Evolutionary conservation across 1,139 yeast species (phyloP), one percentile per base, ranked within the genome.

Genomic region (Kodamaea sp.): DNA sequence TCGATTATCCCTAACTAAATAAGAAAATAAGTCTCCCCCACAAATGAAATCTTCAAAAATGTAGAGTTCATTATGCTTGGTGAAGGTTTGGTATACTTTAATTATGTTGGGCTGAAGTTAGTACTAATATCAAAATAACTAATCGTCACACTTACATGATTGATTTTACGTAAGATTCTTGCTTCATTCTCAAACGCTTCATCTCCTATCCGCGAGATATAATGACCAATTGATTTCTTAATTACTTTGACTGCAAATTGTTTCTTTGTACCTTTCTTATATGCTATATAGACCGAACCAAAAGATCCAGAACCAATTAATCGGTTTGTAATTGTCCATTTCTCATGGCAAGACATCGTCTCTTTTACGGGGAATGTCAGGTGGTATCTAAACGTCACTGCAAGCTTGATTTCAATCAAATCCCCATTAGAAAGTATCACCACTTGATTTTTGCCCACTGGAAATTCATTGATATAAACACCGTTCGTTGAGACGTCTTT

Each of bases 11-110:
- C 67, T 65, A 0, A 77, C 68, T 24, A 81, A 54, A 47, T 79
- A 81, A 0, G 85, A 78, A 46, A 80, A 80, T 10, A 81, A 57
- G 49, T 82, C 89, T 0, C 88, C 88, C 1, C 88, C 88, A 41
- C 75, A 66, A 5, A 75, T 53, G 20, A 36, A 24, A 45, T 35
- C 34, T 50, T 78, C 78, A 46, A 75, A 75, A 7, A 79, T 68
- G 38, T 67, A 72, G 2, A 72, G 43, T 9, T 72, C 50, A 36
- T 71, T 47, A 29, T 68, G 37, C 33, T 63, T 40, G 46, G 69
- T 54, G 48, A 69, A 51, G 0, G 71, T 63, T 9, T 73, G 71
- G 41, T 73, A 62, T 23, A 73, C 62, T 42, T 62, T 60, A 34
- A 74, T 62, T 27, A 74, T 63, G 50, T 75, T 73, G 8, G 74